Evolutionary conservation across 331 rosid genomes (phyloP).

Genomic region (Quercus tomentella): DNA sequence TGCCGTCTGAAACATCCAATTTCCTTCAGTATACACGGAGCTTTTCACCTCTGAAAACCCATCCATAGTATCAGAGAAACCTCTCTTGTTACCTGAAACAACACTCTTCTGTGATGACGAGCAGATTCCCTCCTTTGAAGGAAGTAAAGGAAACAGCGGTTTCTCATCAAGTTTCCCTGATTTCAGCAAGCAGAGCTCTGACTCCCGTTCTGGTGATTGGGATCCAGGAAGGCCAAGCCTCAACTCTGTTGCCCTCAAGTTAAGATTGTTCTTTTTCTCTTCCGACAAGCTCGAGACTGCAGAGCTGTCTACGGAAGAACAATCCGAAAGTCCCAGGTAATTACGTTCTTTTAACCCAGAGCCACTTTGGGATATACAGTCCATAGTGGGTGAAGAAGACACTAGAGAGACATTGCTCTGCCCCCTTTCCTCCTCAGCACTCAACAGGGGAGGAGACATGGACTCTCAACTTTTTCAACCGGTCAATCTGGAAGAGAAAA

Average conservation of each 20-base stretch:
- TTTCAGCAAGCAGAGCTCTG: conserved; percentile 32
- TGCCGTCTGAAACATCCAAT: conserved; percentile 32
- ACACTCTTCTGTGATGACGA: conserved; percentile 43
- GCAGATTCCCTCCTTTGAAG: conserved; percentile 64
- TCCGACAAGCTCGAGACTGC: conserved; percentile 48
- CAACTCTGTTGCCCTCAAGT: conserved; percentile 81
- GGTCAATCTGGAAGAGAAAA: conserved; percentile 9
- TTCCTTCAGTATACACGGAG: conserved; percentile 23
- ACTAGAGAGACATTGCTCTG: conserved; percentile 40
- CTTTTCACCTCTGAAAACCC: conserved; percentile 54
- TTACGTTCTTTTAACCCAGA: conserved; percentile 68
- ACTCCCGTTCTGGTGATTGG: conserved; percentile 62
- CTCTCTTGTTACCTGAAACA: conserved; percentile 80
- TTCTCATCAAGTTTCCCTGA: conserved; percentile 65
- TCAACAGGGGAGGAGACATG: conserved; percentile 70
- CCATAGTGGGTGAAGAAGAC: conserved; percentile 45
- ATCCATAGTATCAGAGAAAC: conserved; percentile 73
- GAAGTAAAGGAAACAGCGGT: conserved; percentile 74
- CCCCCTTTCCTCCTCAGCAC: conserved; percentile 69
- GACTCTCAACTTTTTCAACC: conserved; percentile 26
- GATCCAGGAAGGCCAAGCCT: conserved; percentile 93
- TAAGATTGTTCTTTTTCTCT: conserved; percentile 56
- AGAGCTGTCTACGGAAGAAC: conserved; percentile 87
- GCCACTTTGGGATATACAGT: conserved; percentile 50
- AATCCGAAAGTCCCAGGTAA: conserved; percentile 77